Evolutionary conservation across 176 grass and related monocot species (phyloP).

Genomic region (Oryza longistaminata): DNA sequence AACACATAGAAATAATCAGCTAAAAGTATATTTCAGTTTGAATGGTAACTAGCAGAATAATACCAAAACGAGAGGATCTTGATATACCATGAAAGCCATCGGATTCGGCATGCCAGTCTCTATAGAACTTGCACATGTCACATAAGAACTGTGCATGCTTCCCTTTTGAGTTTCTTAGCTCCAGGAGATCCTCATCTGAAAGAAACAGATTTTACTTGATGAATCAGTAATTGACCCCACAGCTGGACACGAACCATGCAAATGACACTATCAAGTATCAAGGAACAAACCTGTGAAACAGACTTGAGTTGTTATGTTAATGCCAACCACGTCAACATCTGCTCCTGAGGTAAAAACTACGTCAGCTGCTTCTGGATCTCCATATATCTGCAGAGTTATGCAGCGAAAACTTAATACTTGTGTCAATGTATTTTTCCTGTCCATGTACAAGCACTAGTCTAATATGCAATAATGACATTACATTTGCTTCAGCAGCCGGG

Average conservation of each 20-base stretch:
- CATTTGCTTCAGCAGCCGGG: constrained; percentile 98
- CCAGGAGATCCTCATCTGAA: constrained; percentile 71
- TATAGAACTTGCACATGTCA: constrained; percentile 89
- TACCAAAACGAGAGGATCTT: background rate
- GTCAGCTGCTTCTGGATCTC: constrained; percentile 92
- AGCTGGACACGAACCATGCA: constrained; percentile 19
- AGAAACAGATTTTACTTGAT: background rate
- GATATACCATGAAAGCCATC: constrained; percentile 71
- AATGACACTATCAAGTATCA: constrained; percentile 7
- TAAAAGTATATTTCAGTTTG: background rate
- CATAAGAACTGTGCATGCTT: constrained; percentile 64
- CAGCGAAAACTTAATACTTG: background rate
- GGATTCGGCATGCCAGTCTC: constrained; percentile 69
- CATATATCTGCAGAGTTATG: constrained; percentile 64
- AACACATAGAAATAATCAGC: background rate
- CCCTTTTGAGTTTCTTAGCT: constrained; percentile 77
- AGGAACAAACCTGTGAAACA: constrained; percentile 56
- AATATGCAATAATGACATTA: constrained; percentile 28
- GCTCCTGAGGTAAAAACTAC: constrained; percentile 93
- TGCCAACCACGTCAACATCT: constrained; percentile 81
- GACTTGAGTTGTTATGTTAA: constrained; percentile 89
- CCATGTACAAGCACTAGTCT: background rate
- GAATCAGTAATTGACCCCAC: constrained; percentile 6
- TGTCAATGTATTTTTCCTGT: background rate
- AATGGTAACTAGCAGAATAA: background rate